Conservation (phyloP, 495 filamentous ascomycete species). For the Neurospora terricola region DNA sequence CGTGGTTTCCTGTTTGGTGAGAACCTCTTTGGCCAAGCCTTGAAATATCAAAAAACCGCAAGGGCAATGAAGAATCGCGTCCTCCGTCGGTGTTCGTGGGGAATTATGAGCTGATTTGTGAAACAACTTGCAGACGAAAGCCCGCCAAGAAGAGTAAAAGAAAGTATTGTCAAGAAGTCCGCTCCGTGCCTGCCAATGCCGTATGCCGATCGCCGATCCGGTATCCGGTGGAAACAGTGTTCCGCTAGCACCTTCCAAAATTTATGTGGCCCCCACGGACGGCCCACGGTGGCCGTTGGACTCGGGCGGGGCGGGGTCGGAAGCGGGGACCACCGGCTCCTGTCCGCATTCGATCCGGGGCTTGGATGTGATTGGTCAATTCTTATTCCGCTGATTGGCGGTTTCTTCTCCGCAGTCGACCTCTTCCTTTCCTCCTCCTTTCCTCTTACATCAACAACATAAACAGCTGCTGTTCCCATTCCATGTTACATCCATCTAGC, state of each 20-base stretch:
- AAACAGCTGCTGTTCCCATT: neutral
- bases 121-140: neutral
- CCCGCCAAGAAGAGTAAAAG: neutral
- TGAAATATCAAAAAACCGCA: neutral
- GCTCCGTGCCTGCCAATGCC: neutral
- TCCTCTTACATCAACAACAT: neutral
- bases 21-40: neutral
- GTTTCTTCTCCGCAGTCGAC: neutral
- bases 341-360: neutral
- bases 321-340: neutral
- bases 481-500: neutral
- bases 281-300: neutral
- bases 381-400: neutral
- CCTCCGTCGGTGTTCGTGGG: neutral
- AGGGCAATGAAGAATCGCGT: neutral
- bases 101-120: neutral
- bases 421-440: neutral
- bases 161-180: neutral
- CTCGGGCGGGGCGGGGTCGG: neutral
- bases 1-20: neutral
- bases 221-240: neutral
- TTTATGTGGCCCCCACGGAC: neutral
- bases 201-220: neutral
- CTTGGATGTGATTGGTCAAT: neutral
- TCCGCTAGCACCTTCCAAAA: neutral